These are phyloP conservation scores for Daldinia grandis DNA, from an alignment of 495 filamentous ascomycete species.

Conservation along the genomic window DNA sequence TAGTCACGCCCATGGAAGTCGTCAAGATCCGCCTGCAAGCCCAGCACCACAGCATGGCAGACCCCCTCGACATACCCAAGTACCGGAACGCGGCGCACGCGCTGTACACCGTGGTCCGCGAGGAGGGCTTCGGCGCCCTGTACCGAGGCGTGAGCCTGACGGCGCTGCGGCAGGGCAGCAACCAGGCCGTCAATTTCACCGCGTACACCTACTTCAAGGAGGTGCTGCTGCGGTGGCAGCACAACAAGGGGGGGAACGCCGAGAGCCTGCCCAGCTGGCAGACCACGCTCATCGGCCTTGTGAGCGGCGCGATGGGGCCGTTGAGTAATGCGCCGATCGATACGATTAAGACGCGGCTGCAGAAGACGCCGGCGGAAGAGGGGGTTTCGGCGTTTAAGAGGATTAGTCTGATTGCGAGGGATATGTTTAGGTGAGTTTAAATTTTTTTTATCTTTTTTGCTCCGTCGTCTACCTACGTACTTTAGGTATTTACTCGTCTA, in stretches of 20 bases:
- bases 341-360: constrained; percentile 97
- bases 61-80: constrained; percentile 89
- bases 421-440: constrained; percentile 86
- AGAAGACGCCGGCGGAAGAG: constrained; percentile 83
- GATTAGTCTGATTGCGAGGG: constrained; percentile 78
- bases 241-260: constrained; percentile 50
- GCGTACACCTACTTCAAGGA: constrained; percentile 95
- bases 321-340: constrained; percentile 97
- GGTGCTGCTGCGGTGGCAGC: constrained; percentile 71
- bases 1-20: constrained; percentile 98
- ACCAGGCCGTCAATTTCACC: constrained; percentile 99
- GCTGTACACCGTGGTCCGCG: constrained; percentile 86
- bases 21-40: constrained; percentile 98
- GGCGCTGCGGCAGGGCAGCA: constrained; percentile 90
- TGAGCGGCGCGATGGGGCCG: constrained; percentile 93
- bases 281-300: constrained; percentile 88
- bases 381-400: constrained; percentile 81
- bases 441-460: too few relatives aligned
- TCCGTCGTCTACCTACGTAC: too few relatives aligned
- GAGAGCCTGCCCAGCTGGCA: constrained; percentile 82
- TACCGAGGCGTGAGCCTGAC: constrained; percentile 95
- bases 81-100: constrained; percentile 98
- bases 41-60: constrained; percentile 93
- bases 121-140: constrained; percentile 86
- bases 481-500: background rate